Conservation (phyloP, 2,329 filamentous ascomycete species). For the Penicillium frequentans region DNA sequence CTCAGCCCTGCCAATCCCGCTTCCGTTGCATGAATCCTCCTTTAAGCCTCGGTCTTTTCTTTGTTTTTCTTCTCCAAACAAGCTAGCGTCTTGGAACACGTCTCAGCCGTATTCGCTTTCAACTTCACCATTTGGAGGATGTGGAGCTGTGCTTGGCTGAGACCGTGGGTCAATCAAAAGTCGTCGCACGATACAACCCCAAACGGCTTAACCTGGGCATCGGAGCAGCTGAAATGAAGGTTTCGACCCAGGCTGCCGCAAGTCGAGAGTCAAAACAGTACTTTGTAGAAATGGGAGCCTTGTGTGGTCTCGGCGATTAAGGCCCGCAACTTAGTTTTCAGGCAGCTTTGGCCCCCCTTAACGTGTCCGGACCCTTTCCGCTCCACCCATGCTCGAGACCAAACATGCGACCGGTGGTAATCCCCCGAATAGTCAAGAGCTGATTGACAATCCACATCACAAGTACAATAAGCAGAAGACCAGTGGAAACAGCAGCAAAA, state of each 20-base stretch:
- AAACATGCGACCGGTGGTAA: conserved; percentile 31
- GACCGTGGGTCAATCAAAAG: neutral
- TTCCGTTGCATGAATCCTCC: neutral
- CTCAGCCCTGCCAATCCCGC: neutral
- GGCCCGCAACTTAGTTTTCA: neutral
- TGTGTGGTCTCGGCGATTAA: neutral
- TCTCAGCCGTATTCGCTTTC: neutral
- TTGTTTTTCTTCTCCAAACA: neutral
- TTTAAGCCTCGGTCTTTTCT: neutral
- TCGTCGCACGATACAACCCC: neutral
- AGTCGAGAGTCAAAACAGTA: neutral
- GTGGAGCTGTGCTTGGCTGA: neutral
- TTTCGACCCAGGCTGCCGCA: neutral
- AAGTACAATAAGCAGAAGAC: conserved; percentile 36
- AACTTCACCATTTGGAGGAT: neutral
- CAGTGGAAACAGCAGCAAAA: conserved; percentile 41
- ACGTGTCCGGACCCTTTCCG: neutral
- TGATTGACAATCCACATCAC: conserved; percentile 34
- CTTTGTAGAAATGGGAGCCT: too few relatives aligned
- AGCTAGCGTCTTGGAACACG: neutral
- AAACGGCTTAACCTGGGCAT: neutral
- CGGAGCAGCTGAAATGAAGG: neutral
- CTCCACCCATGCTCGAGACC: conserved; percentile 30
- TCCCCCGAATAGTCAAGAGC: conserved; percentile 31
- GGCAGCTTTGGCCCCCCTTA: neutral